Evolutionary conservation across 148 eudicot genomes (phyloP).

Genomic region (Dysphania ambrosioides): DNA sequence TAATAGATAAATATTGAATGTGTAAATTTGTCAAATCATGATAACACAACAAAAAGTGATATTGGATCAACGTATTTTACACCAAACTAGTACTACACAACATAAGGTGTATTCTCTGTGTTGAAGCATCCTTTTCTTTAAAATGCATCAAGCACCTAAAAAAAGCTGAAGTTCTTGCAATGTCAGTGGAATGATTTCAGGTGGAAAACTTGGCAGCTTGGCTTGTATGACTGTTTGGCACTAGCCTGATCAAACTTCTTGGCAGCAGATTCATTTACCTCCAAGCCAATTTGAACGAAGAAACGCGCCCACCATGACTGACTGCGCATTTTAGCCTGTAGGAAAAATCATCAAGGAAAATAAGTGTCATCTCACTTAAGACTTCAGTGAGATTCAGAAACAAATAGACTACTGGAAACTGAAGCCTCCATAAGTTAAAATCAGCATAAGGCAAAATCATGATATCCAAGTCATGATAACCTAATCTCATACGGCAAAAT

Average conservation of each 20-base stretch:
- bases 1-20: conserved; percentile 22
- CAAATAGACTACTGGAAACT: not conserved
- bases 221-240: conserved; percentile 48
- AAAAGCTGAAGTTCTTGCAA: not conserved
- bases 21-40: conserved; percentile 2
- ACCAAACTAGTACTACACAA: conserved; percentile 32
- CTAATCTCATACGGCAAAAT: not conserved
- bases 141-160: conserved; percentile 21
- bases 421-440: not conserved
- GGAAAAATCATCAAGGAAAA: conserved; percentile 3
- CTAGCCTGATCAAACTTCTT: conserved; percentile 90
- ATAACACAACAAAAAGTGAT: conserved; percentile 16
- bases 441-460: not conserved
- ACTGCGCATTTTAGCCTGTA: conserved; percentile 82
- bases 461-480: not conserved
- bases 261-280: conserved; percentile 73
- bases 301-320: conserved; percentile 85
- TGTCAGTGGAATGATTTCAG: conserved; percentile 60
- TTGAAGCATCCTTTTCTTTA: conserved; percentile 20
- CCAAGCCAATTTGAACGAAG: conserved; percentile 70
- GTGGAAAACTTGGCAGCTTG: conserved; percentile 89
- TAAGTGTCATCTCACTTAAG: not conserved
- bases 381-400: not conserved
- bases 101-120: conserved; percentile 24
- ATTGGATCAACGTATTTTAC: conserved; percentile 27